Base-by-base conservation (phyloP, 1,139 yeast species). In the Magnusiomyces ingens region DNA sequence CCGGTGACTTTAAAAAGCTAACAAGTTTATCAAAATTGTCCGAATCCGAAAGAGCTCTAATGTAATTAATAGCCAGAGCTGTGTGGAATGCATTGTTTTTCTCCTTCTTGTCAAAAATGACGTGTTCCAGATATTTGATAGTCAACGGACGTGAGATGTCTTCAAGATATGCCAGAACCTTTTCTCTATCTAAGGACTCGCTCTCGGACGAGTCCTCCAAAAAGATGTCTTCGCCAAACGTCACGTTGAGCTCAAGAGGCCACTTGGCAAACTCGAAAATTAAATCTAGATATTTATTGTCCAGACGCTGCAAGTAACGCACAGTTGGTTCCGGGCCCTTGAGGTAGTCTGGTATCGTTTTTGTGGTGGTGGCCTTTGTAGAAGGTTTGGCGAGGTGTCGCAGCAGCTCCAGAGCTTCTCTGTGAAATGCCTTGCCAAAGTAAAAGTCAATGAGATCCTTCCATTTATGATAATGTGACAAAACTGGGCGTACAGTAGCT, bases 361-460 rank as follows among this genome's bases (percentile, higher is more conserved):
- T 26, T 26, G 8, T 8, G 3, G 49, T 29, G 10, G 43, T 45
- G 18, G 32, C 49, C 52, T 22, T 55, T 57, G 35, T 70, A 42
- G 50, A 40, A 45, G 29, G 10, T 4, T 19, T 22, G 10, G 55
- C 66, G 6, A 74, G 57, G 5, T 66, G 59, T 15, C 69, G 65
- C 45, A 91, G 71, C 66, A 88, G 75, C 12, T 75, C 71, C 49
- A 93, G 70, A 0, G 97, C 95, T 54, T 83, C 81, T 13, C 73
- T 71, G 67, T 90, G 96, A 48, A 80, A 67, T 1, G 71, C 67
- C 54, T 85, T 75, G 10, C 86, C 81, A 62, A 74, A 84, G 63
- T 85, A 88, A 64, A 88, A 93, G 64, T 88, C 96, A 13, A 89
- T 76, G 45, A 93, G 73, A 60, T 90, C 97, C 47, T 77, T 78